A percentile compares a stretch with the other conserved stretches of the same genome.
phyloP scores from a whole-genome alignment of 1,139 yeast genomes.

The Debaryomyces psychrophilus region DNA sequence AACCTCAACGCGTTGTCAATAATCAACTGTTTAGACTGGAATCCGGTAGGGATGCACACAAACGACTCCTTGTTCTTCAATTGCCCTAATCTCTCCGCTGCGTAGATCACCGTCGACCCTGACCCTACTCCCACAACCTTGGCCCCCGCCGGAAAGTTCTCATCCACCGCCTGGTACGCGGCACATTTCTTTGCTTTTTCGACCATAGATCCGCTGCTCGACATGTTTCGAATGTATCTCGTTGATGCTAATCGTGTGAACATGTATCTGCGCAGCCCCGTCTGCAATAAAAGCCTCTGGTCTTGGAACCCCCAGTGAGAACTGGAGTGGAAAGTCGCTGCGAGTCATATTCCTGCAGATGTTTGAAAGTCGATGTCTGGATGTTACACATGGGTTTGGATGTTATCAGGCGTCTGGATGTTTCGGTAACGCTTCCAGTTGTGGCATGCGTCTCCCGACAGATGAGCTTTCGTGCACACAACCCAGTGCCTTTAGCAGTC shows the following conservation, averaged over 20 bases:
- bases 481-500: background rate
- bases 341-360: background rate
- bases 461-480: background rate
- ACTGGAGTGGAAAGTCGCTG: too few species aligned
- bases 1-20: conserved; percentile 76
- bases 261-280: background rate
- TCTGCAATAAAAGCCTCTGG: too few species aligned
- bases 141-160: conserved; percentile 71
- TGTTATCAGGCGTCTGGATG: too few species aligned
- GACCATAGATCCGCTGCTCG: conserved; percentile 24
- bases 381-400: too few species aligned
- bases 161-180: conserved; percentile 91
- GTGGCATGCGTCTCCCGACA: too few species aligned
- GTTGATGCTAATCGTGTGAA: conserved; percentile 2
- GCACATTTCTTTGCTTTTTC: conserved; percentile 82
- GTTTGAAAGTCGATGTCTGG: background rate
- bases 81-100: conserved; percentile 91
- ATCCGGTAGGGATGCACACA: conserved; percentile 93
- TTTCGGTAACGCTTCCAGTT: too few species aligned
- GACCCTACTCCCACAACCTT: conserved; percentile 91
- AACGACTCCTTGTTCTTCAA: conserved; percentile 56
- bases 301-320: too few species aligned
- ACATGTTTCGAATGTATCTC: conserved; percentile 8
- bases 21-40: conserved; percentile 88
- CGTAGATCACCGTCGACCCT: conserved; percentile 95